Conservation (phyloP, 352 stramenopile genomes). For the Phytopythium oedochilum region DNA sequence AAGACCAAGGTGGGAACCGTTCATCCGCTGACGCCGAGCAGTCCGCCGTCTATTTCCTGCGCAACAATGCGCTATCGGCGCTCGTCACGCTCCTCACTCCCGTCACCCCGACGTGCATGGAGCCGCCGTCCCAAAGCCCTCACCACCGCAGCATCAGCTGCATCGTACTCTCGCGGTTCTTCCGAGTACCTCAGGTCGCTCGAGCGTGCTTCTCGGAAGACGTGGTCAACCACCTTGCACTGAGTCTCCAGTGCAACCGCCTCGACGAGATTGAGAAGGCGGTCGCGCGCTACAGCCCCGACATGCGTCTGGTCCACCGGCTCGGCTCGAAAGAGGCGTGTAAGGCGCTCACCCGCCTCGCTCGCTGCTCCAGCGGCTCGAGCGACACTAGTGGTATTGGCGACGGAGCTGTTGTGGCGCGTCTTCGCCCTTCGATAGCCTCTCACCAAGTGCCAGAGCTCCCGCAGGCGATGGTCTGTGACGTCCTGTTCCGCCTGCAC, state of each 20-base stretch:
- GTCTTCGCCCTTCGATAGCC: slow-evolving; percentile 38
- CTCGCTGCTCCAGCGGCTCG: slow-evolving; percentile 29
- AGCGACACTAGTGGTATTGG: background rate
- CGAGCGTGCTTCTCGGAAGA: slow-evolving; percentile 49
- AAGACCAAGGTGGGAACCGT: slow-evolving; percentile 2
- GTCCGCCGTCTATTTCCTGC: slow-evolving; percentile 35
- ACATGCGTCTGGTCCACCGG: slow-evolving; percentile 40
- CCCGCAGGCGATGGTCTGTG: slow-evolving; percentile 57
- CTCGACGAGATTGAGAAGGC: slow-evolving; percentile 58
- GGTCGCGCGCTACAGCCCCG: slow-evolving; percentile 12
- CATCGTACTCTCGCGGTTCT: slow-evolving; percentile 54
- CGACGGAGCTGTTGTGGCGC: slow-evolving; percentile 22
- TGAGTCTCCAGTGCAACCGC: slow-evolving; percentile 66
- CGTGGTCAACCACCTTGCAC: slow-evolving; percentile 57
- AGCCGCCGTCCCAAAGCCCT: slow-evolving; percentile 35
- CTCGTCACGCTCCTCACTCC: slow-evolving; percentile 49
- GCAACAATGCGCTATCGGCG: slow-evolving; percentile 30
- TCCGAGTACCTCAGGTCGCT: slow-evolving; percentile 28
- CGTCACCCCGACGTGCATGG: slow-evolving; percentile 52
- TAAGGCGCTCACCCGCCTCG: slow-evolving; percentile 51
- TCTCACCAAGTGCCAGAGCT: slow-evolving; percentile 41
- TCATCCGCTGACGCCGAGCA: slow-evolving; percentile 12
- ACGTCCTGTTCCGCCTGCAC: slow-evolving; percentile 58
- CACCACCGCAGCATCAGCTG: slow-evolving; percentile 69
- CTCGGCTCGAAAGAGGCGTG: slow-evolving; percentile 48